Evolutionary conservation across 2,329 filamentous ascomycete species (phyloP).

Genomic region (Xenoacremonium recifei): DNA sequence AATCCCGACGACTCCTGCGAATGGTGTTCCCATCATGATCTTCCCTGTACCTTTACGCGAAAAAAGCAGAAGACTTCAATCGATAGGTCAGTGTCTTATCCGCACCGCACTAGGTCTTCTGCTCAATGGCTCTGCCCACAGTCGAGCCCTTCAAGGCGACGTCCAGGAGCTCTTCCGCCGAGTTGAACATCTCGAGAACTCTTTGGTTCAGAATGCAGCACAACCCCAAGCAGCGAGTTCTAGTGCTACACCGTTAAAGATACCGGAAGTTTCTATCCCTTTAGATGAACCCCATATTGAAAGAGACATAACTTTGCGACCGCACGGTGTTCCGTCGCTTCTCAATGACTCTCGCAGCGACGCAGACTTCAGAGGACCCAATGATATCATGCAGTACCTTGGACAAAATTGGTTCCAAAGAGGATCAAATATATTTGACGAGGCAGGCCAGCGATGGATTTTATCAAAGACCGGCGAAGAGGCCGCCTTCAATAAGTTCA

Average conservation of each 20-base stretch:
- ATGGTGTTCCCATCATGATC: constrained; percentile 20
- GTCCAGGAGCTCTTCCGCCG: not conserved
- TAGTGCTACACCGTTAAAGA: not conserved
- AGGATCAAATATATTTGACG: constrained; percentile 10
- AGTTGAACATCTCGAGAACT: not conserved
- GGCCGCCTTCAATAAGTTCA: constrained; percentile 1
- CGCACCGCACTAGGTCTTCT: not conserved
- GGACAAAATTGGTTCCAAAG: constrained; percentile 12
- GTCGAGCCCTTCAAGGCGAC: not conserved
- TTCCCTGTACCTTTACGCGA: constrained; percentile 22
- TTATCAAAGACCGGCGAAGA: constrained; percentile 6
- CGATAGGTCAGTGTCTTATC: constrained; percentile 12
- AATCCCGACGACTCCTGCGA: constrained; percentile 16
- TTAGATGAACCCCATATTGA: not conserved
- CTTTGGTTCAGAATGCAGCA: not conserved
- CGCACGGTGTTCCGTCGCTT: not conserved
- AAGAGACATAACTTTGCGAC: not conserved
- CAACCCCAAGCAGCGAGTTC: not conserved
- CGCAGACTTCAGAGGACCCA: not conserved
- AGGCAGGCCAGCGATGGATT: constrained; percentile 9
- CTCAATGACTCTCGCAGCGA: not conserved
- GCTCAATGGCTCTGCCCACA: not conserved
- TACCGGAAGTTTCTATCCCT: constrained; percentile 1
- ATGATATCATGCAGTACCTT: constrained; percentile 2
- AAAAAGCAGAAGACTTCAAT: constrained; percentile 15